These are phyloP conservation scores for Hericium alpestre DNA, from an alignment of 768 basidiomycete species.

Conservation along the genomic window DNA sequence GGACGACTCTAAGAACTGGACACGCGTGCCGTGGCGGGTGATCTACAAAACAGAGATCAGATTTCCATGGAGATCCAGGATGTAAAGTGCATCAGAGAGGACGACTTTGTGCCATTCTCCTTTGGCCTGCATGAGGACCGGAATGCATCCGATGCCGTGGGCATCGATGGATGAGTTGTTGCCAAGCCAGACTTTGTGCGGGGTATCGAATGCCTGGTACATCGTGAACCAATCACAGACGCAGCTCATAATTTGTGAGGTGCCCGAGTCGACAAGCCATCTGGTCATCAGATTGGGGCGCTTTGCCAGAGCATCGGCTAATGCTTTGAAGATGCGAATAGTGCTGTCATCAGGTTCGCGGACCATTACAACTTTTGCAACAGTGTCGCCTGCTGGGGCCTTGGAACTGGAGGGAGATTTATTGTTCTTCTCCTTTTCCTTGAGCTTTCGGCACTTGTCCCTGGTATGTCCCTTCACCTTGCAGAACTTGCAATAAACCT, in stretches of 20 bases:
- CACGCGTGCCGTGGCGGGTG: neutral
- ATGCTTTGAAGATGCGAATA: too few species aligned
- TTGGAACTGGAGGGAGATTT: neutral
- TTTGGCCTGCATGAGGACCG: neutral
- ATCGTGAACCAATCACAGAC: slow-evolving; percentile 4
- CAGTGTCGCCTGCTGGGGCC: neutral
- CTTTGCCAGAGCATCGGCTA: neutral
- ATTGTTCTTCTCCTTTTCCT: slow-evolving; percentile 4
- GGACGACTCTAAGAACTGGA: neutral
- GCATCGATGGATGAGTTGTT: slow-evolving; percentile 11
- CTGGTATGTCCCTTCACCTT: neutral
- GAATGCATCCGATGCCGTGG: slow-evolving; percentile 5
- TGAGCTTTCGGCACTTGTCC: too few species aligned
- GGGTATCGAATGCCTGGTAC: neutral
- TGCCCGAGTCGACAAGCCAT: slow-evolving; percentile 14
- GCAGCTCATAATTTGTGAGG: slow-evolving; percentile 11
- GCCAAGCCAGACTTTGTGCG: slow-evolving; percentile 7
- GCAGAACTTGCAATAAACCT: neutral
- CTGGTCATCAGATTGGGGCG: neutral
- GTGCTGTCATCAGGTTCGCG: too few species aligned
- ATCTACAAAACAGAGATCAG: slow-evolving; percentile 14
- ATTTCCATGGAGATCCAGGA: slow-evolving; percentile 15
- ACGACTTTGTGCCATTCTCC: neutral
- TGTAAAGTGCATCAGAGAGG: slow-evolving; percentile 9
- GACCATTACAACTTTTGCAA: too few species aligned